These are phyloP conservation scores for Komagataella pastoris DNA, from an alignment of 805 yeast genomes.

Conservation along the genomic window DNA sequence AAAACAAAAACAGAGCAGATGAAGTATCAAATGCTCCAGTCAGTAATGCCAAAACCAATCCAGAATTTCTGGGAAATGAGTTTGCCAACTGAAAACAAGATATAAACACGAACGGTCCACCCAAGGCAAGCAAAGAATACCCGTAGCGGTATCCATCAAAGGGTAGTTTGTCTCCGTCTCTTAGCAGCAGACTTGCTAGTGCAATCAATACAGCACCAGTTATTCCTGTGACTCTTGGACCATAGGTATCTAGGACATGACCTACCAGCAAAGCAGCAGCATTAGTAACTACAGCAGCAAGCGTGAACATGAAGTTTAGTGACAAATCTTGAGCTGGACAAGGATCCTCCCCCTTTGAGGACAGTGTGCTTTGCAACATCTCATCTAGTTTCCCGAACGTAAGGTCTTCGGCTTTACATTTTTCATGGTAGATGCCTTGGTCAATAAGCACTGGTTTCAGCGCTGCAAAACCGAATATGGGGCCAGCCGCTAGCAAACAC, in stretches of 20 bases:
- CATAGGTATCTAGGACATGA: slow-evolving; percentile 58
- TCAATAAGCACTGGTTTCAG: slow-evolving; percentile 36
- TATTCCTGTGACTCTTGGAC: slow-evolving; percentile 71
- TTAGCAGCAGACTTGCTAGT: slow-evolving; percentile 30
- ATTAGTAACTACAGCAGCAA: slow-evolving; percentile 81
- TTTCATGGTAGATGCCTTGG: slow-evolving; percentile 30
- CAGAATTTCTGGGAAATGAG: slow-evolving; percentile 72
- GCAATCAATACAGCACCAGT: slow-evolving; percentile 53
- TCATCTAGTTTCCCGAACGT: neutral
- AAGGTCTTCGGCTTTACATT: slow-evolving; percentile 18
- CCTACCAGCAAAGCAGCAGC: slow-evolving; percentile 78
- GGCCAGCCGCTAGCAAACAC: slow-evolving; percentile 45
- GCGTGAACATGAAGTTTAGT: slow-evolving; percentile 70
- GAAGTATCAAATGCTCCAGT: slow-evolving; percentile 95
- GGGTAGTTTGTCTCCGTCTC: slow-evolving; percentile 10
- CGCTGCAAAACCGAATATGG: slow-evolving; percentile 49
- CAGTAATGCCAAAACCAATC: slow-evolving; percentile 64
- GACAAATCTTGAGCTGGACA: slow-evolving; percentile 77
- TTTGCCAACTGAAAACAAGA: slow-evolving; percentile 85
- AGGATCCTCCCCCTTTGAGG: slow-evolving; percentile 3
- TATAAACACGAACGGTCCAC: slow-evolving; percentile 90
- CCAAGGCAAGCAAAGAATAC: slow-evolving; percentile 65
- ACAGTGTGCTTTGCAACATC: slow-evolving; percentile 1
- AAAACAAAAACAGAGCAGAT: slow-evolving; percentile 72
- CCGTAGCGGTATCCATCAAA: slow-evolving; percentile 66